Conservation (phyloP, 345 rosid genomes). For the Dipteronia sinensis region DNA sequence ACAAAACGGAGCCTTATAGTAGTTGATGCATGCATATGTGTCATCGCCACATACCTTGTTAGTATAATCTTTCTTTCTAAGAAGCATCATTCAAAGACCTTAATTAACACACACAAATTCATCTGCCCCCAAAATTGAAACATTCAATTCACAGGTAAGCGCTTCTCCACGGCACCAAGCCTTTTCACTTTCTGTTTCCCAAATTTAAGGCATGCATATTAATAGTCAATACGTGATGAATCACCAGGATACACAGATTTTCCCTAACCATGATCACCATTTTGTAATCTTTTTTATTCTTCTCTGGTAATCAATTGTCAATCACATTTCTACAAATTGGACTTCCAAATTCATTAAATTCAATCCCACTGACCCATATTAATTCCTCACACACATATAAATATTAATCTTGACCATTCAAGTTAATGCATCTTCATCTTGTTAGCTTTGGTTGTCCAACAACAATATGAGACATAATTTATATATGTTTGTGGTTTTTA, state of each 20-base stretch:
- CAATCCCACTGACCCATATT: neutral
- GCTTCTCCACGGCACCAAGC: neutral
- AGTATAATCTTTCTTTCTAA: no score
- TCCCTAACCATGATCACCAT: neutral
- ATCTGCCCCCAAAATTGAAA: neutral
- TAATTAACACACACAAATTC: neutral
- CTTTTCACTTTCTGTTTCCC: neutral
- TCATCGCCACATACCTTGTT: neutral
- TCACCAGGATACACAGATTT: neutral
- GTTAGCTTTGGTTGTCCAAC: neutral
- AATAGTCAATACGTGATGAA: constrained; percentile 2
- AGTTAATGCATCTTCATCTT: neutral
- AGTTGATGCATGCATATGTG: neutral
- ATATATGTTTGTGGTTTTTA: neutral
- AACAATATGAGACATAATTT: neutral
- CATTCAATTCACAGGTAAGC: neutral
- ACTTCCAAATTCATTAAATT: neutral
- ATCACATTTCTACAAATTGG: neutral
- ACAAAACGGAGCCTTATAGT: no score
- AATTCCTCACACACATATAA: neutral
- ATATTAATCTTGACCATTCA: neutral
- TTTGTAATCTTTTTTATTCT: neutral
- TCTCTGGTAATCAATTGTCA: neutral
- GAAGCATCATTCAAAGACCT: neutral
- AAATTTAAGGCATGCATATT: neutral